phyloP scores from a whole-genome alignment of 192 early-diverging fungal genomes.

The Umbelopsis isabellina region DNA sequence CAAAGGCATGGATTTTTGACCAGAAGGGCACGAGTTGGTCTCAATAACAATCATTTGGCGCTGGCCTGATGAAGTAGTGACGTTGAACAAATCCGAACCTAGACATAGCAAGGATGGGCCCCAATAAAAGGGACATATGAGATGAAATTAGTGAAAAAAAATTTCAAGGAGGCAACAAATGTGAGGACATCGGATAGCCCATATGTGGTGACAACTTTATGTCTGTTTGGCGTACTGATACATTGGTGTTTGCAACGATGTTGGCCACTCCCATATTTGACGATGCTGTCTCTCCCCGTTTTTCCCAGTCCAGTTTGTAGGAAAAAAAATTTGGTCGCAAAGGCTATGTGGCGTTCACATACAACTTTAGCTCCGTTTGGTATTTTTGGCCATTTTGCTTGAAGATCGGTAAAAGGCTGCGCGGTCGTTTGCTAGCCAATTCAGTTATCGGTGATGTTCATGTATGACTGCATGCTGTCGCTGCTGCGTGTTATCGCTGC shows the following conservation, averaged over 20 bases:
- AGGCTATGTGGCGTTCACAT: neutral
- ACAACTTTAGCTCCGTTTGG: neutral
- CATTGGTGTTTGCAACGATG: no score
- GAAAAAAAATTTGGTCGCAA: constrained; percentile 9
- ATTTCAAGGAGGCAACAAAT: neutral
- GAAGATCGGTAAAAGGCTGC: no score
- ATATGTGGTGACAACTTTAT: no score
- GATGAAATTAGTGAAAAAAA: neutral
- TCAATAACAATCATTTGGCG: constrained; percentile 93
- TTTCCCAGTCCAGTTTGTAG: neutral
- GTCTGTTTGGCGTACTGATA: no score
- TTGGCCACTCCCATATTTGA: no score
- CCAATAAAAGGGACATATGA: constrained; percentile 12
- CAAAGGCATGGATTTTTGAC: constrained; percentile 90
- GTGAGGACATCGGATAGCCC: no score
- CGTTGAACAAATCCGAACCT: constrained; percentile 89
- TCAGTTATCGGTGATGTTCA: no score
- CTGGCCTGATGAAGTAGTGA: constrained; percentile 79
- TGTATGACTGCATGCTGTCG: no score
- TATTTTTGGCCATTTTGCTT: neutral
- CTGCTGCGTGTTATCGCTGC: no score
- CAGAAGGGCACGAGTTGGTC: constrained; percentile 90
- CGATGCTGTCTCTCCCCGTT: neutral
- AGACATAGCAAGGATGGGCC: constrained; percentile 6
- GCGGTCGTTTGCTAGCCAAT: no score